Evolutionary conservation across 2,329 filamentous ascomycete genomes (phyloP).

Genomic region (Escovopsis weberi): DNA sequence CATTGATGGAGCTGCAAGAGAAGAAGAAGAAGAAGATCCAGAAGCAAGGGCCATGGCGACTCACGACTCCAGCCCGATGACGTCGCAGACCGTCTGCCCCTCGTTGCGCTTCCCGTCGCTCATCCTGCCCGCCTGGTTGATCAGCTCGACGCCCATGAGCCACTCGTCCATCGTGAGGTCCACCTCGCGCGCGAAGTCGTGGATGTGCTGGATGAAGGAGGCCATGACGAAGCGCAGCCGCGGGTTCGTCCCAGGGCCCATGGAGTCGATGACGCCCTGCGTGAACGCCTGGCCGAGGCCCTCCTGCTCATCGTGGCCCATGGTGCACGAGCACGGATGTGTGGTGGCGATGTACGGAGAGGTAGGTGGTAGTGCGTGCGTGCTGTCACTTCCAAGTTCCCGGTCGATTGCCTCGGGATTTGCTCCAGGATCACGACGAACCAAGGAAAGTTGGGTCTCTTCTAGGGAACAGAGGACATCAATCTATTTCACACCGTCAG

Average conservation of each 20-base stretch:
- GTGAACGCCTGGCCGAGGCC: constrained; percentile 45
- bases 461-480: no score
- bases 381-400: no score
- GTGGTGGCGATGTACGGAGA: no score
- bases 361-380: no score
- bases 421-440: no score
- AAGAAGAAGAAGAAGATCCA: neutral
- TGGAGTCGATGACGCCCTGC: constrained; percentile 54
- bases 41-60: constrained; percentile 6
- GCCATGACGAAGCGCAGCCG: constrained; percentile 54
- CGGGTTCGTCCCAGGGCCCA: constrained; percentile 55
- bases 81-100: constrained; percentile 56
- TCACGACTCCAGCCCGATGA: constrained; percentile 57
- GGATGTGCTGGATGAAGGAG: constrained; percentile 56
- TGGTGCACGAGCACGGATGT: no score
- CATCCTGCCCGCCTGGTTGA: constrained; percentile 50
- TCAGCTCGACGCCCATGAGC: constrained; percentile 51
- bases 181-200: constrained; percentile 69
- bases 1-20: neutral
- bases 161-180: constrained; percentile 71
- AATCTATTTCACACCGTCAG: no score
- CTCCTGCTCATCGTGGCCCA: constrained; percentile 5
- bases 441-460: no score
- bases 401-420: no score
- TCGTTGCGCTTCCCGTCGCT: constrained; percentile 57